Evolutionary conservation across 768 basidiomycete genomes (phyloP).

Genomic region (Hortiboletus campestris): DNA sequence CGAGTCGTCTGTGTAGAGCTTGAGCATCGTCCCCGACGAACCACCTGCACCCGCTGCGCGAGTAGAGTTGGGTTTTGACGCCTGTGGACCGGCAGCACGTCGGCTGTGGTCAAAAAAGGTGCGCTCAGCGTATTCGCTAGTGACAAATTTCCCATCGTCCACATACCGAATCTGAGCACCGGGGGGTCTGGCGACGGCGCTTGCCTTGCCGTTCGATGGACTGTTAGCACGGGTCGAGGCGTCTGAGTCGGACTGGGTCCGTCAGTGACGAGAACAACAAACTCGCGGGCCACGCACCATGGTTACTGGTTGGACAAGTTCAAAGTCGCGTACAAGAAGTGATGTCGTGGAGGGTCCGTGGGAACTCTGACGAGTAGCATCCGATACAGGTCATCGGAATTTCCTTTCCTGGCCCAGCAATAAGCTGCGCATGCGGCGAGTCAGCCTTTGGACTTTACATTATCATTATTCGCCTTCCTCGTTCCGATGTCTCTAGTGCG

Average conservation of each 20-base stretch:
- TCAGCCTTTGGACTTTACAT: neutral
- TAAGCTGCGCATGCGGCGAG: neutral
- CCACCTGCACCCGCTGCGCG: conserved; percentile 95
- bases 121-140: neutral
- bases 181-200: conserved; percentile 66
- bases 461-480: neutral
- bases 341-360: conserved; percentile 28
- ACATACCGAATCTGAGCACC: conserved; percentile 80
- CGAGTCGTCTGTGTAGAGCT: conserved; percentile 97
- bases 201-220: conserved; percentile 41
- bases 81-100: conserved; percentile 66
- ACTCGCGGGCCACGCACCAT: conserved; percentile 32
- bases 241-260: conserved; percentile 78
- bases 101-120: conserved; percentile 44
- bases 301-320: conserved; percentile 7
- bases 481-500: conserved; percentile 28
- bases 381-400: conserved; percentile 6
- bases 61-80: conserved; percentile 75
- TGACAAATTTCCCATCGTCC: neutral
- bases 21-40: conserved; percentile 97
- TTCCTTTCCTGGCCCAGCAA: conserved; percentile 11
- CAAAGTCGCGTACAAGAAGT: conserved; percentile 1
- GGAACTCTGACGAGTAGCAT: conserved; percentile 9
- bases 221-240: conserved; percentile 44
- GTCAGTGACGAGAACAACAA: neutral